phyloP scores from a whole-genome alignment of 305 asterid genomes.

The Fraxinus sp. region DNA sequence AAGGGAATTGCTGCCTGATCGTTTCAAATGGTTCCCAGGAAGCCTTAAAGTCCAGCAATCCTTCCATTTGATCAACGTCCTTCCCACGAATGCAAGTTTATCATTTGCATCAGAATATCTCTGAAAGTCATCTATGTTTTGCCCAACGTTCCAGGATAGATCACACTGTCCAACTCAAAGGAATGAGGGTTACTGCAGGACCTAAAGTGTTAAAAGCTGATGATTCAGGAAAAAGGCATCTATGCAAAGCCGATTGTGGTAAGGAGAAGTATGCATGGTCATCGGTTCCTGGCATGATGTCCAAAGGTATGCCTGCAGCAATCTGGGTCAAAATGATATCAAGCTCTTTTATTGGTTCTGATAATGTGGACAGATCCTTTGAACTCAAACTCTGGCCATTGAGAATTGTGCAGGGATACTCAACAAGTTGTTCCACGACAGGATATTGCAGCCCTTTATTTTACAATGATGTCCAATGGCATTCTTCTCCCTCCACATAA shows the following conservation, averaged over 20 bases:
- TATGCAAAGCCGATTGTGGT: constrained; percentile 53
- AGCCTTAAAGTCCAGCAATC: not conserved
- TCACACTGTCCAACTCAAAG: constrained; percentile 80
- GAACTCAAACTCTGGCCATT: constrained; percentile 85
- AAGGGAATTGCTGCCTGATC: not conserved
- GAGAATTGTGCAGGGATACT: constrained; percentile 65
- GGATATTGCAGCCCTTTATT: not conserved
- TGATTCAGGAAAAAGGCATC: constrained; percentile 91
- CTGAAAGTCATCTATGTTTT: constrained; percentile 82
- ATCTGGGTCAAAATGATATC: constrained; percentile 90
- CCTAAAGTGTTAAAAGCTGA: constrained; percentile 84
- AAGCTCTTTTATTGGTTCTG: constrained; percentile 85
- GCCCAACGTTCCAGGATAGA: constrained; percentile 92
- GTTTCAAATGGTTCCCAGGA: not conserved
- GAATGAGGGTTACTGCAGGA: constrained; percentile 93
- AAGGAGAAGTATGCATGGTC: not conserved
- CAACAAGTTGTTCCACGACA: constrained; percentile 30
- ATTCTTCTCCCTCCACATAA: not conserved
- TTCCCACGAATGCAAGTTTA: constrained; percentile 72
- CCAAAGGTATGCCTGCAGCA: constrained; percentile 72
- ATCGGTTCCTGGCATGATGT: constrained; percentile 87
- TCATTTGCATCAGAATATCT: constrained; percentile 70
- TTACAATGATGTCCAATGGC: not conserved
- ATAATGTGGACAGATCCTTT: constrained; percentile 73
- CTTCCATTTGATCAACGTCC: constrained; percentile 49